These are phyloP conservation scores for Emmonsia crescens DNA, from an alignment of 2,329 filamentous ascomycete species.

Conservation along the genomic window DNA sequence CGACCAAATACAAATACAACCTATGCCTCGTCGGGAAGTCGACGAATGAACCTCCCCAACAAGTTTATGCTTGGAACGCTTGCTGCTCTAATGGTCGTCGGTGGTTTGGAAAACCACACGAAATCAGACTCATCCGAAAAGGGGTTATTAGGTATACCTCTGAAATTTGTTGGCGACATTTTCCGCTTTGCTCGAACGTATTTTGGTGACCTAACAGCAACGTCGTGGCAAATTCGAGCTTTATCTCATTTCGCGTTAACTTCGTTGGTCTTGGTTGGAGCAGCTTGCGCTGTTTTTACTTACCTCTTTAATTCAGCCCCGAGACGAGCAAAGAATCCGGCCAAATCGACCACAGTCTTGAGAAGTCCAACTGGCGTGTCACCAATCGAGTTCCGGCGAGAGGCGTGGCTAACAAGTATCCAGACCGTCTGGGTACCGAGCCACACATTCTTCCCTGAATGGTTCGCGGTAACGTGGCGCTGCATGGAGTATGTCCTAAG, in stretches of 20 bases:
- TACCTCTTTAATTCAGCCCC: constrained; percentile 48
- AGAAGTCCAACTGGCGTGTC: constrained; percentile 49
- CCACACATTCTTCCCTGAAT: constrained; percentile 77
- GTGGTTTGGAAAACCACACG: constrained; percentile 62
- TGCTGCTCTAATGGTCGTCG: constrained; percentile 82
- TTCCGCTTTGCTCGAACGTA: constrained; percentile 18
- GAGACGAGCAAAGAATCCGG: constrained; percentile 40
- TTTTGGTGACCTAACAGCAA: constrained; percentile 14
- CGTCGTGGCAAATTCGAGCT: constrained; percentile 29
- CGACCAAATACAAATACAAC: constrained; percentile 14
- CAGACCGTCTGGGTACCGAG: constrained; percentile 87
- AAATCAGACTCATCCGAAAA: constrained; percentile 49
- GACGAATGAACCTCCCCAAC: constrained; percentile 44
- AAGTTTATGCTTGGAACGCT: constrained; percentile 91
- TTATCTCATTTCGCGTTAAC: constrained; percentile 40
- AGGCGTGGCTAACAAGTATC: constrained; percentile 86
- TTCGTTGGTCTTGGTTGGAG: constrained; percentile 40
- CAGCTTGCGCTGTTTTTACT: constrained; percentile 48
- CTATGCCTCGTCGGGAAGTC: constrained; percentile 29
- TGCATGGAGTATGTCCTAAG: constrained; percentile 70
- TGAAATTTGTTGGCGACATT: constrained; percentile 43
- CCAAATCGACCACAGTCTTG: constrained; percentile 21
- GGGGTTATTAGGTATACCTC: constrained; percentile 55
- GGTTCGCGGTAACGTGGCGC: constrained; percentile 68
- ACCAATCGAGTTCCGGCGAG: constrained; percentile 71